phyloP scores from a whole-genome alignment of 1,284 basidiomycete genomes.

The Boletus smithii region DNA sequence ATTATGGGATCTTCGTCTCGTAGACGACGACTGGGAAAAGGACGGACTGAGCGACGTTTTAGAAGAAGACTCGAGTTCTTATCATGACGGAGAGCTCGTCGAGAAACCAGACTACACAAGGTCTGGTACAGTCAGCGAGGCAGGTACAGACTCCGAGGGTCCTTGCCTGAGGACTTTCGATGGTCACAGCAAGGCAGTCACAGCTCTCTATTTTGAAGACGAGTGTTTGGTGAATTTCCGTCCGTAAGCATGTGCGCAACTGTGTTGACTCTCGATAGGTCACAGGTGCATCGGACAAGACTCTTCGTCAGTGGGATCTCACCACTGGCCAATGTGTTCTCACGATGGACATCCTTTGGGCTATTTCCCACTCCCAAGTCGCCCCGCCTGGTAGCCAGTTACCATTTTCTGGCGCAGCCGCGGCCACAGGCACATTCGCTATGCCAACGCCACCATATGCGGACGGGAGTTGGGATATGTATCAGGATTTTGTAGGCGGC shows the following conservation, averaged over 20 bases:
- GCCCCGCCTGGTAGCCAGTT: conserved; percentile 40
- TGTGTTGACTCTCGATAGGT: conserved; percentile 50
- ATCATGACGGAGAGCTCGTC: conserved; percentile 34
- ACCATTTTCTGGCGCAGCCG: conserved; percentile 53
- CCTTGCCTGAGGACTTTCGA: conserved; percentile 79
- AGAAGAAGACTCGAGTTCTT: conserved; percentile 49
- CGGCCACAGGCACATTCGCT: conserved; percentile 66
- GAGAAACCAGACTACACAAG: conserved; percentile 38
- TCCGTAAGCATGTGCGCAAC: conserved; percentile 3
- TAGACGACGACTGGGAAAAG: conserved; percentile 70
- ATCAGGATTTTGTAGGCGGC: conserved; percentile 95
- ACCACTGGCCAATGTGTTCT: conserved; percentile 96
- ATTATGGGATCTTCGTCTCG: conserved; percentile 83
- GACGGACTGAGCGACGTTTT: conserved; percentile 57
- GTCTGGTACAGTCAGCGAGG: conserved; percentile 31
- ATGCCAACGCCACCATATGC: conserved; percentile 84
- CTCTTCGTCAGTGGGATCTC: conserved; percentile 97
- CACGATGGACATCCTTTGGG: conserved; percentile 99
- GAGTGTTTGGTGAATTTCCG: conserved; percentile 71
- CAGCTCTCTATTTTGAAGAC: conserved; percentile 93
- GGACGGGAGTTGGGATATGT: conserved; percentile 93
- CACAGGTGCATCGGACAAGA: conserved; percentile 97
- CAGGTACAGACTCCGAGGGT: conserved; percentile 36
- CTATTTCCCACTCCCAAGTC: conserved; percentile 88
- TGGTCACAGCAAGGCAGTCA: conserved; percentile 91